Evolutionary conservation across 148 eudicot species (phyloP).

Genomic region (Amaranthus palmeri): DNA sequence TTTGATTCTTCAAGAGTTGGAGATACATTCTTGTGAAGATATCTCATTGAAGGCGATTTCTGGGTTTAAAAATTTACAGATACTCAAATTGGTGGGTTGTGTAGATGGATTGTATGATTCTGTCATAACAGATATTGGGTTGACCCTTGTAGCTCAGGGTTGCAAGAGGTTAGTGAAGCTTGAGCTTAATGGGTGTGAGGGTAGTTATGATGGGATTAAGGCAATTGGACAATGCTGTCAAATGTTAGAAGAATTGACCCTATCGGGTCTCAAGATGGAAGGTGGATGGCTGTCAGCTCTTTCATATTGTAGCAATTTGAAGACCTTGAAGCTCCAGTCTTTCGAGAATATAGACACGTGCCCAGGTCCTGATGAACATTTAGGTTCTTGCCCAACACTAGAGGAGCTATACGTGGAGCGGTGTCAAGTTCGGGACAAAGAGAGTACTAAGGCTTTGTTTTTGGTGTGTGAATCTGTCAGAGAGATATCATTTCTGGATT

Average conservation of each 20-base stretch:
- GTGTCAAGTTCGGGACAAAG: conserved; percentile 69
- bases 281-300: conserved; percentile 95
- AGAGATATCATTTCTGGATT: conserved; percentile 63
- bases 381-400: conserved; percentile 61
- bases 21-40: conserved; percentile 66
- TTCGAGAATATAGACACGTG: conserved; percentile 58
- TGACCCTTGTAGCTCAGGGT: conserved; percentile 88
- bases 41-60: conserved; percentile 44
- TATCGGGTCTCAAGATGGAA: conserved; percentile 69
- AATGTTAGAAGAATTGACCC: conserved; percentile 84
- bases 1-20: conserved; percentile 65
- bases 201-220: conserved; percentile 95
- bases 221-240: conserved; percentile 94
- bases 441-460: conserved; percentile 63
- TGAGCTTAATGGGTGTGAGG: conserved; percentile 88
- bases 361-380: conserved; percentile 82
- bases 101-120: conserved; percentile 65
- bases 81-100: conserved; percentile 58
- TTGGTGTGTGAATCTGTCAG: conserved; percentile 58
- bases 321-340: conserved; percentile 66
- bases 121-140: conserved; percentile 72
- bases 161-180: conserved; percentile 78
- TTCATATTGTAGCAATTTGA: conserved; percentile 71
- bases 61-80: conserved; percentile 70
- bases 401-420: conserved; percentile 71